A percentile compares a stretch with the other conserved stretches of the same genome.
Conservation (phyloP, 2,329 filamentous ascomycete species). For the Colletotrichum orchidophilum region DNA sequence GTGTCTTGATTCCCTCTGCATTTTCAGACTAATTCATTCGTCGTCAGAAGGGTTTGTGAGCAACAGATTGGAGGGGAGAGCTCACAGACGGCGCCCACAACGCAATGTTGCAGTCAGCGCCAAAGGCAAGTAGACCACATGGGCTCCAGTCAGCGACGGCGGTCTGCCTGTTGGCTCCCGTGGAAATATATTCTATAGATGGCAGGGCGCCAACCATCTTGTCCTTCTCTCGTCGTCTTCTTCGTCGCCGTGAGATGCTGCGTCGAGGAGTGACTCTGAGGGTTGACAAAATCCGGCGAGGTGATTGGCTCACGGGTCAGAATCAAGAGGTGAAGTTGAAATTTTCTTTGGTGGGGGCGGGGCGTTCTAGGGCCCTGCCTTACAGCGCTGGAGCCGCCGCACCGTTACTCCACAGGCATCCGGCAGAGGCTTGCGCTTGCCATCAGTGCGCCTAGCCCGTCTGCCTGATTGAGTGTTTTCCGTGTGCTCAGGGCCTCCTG, state of each 20-base stretch:
- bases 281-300: slow-evolving; percentile 42
- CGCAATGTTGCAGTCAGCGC: slow-evolving; percentile 87
- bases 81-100: slow-evolving; percentile 75
- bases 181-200: slow-evolving; percentile 68
- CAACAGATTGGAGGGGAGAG: background rate
- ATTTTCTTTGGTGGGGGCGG: slow-evolving; percentile 29
- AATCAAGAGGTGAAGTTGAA: slow-evolving; percentile 33
- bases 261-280: slow-evolving; percentile 42
- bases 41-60: background rate
- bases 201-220: slow-evolving; percentile 40
- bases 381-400: slow-evolving; percentile 28
- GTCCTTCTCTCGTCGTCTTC: background rate
- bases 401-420: slow-evolving; percentile 26
- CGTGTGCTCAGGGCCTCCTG: background rate
- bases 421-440: background rate
- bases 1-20: slow-evolving; percentile 65
- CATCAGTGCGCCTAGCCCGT: background rate
- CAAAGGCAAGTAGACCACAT: slow-evolving; percentile 82
- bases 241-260: background rate
- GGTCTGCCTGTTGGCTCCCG: slow-evolving; percentile 90
- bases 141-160: slow-evolving; percentile 89
- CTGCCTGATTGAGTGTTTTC: background rate
- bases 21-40: slow-evolving; percentile 16
- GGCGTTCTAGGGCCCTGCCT: slow-evolving; percentile 11
- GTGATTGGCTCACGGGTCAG: slow-evolving; percentile 46